These are phyloP conservation scores for Starmerella potacharoeniae DNA, from an alignment of 805 yeast genomes.

Conservation along the genomic window DNA sequence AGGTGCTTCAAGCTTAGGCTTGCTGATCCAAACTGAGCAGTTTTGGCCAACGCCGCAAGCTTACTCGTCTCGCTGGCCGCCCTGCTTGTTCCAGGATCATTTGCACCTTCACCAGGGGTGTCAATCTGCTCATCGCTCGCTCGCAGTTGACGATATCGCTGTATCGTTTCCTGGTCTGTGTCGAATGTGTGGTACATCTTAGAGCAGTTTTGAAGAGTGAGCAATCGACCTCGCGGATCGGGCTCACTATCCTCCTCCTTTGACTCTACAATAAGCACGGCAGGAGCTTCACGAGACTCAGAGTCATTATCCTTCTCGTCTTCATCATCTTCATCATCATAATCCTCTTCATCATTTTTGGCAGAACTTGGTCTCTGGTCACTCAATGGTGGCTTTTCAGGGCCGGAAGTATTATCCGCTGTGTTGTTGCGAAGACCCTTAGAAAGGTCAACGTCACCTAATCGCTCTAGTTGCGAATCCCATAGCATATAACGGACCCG, in stretches of 20 bases:
- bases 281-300: slow-evolving; percentile 7
- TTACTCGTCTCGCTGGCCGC: slow-evolving; percentile 20
- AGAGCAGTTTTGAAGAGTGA: slow-evolving; percentile 38
- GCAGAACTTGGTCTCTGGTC: neutral
- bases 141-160: slow-evolving; percentile 65
- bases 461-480: slow-evolving; percentile 21
- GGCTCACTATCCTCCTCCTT: slow-evolving; percentile 19
- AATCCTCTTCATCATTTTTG: slow-evolving; percentile 32
- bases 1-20: slow-evolving; percentile 70
- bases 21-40: slow-evolving; percentile 57
- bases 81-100: neutral
- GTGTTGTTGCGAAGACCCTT: neutral
- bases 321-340: slow-evolving; percentile 34
- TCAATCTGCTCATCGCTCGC: slow-evolving; percentile 62
- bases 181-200: slow-evolving; percentile 58
- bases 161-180: slow-evolving; percentile 56
- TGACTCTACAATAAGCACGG: slow-evolving; percentile 15
- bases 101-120: neutral
- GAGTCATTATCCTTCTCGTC: slow-evolving; percentile 29
- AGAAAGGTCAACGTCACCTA: neutral
- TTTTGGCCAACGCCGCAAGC: slow-evolving; percentile 15
- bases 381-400: slow-evolving; percentile 9
- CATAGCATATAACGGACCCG: slow-evolving; percentile 34
- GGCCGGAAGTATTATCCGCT: too few species aligned
- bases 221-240: slow-evolving; percentile 14